phyloP scores from a whole-genome alignment of 108 stramenopile species.

The Cylindrotheca fusiformis region DNA sequence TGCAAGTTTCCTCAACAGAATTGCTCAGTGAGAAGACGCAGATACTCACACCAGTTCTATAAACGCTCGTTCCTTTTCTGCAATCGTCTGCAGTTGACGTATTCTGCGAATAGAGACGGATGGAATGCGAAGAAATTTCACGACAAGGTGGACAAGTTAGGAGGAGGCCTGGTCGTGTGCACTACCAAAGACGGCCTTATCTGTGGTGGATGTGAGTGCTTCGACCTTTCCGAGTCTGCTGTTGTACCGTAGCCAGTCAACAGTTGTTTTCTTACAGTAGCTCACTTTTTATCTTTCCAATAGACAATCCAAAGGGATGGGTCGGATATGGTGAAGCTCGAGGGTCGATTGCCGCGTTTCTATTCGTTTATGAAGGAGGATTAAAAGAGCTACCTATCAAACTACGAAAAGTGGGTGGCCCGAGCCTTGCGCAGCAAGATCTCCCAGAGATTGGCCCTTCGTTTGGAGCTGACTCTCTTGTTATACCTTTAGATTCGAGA shows the following conservation, averaged over 20 bases:
- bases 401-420: conserved; percentile 79
- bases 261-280: too few relatives aligned
- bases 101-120: conserved; percentile 78
- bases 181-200: conserved; percentile 52
- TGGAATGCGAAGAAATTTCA: conserved; percentile 75
- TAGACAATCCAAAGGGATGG: conserved; percentile 56
- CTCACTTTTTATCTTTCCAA: not conserved
- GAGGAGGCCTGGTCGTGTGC: conserved; percentile 47
- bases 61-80: too few relatives aligned
- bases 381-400: conserved; percentile 48
- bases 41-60: too few relatives aligned
- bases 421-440: conserved; percentile 56
- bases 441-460: conserved; percentile 61
- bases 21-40: too few relatives aligned
- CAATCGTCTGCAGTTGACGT: conserved; percentile 58
- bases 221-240: too few relatives aligned
- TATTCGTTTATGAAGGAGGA: conserved; percentile 50
- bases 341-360: conserved; percentile 82
- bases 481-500: conserved; percentile 55
- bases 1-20: too few relatives aligned
- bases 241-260: too few relatives aligned
- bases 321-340: conserved; percentile 82
- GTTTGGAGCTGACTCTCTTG: conserved; percentile 81
- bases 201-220: conserved; percentile 72
- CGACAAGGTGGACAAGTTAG: conserved; percentile 67